Percentiles rank a stretch among this genome's conserved stretches.
Conservation (phyloP, 2,329 filamentous ascomycete species). For the Aspergillus sp. region DNA sequence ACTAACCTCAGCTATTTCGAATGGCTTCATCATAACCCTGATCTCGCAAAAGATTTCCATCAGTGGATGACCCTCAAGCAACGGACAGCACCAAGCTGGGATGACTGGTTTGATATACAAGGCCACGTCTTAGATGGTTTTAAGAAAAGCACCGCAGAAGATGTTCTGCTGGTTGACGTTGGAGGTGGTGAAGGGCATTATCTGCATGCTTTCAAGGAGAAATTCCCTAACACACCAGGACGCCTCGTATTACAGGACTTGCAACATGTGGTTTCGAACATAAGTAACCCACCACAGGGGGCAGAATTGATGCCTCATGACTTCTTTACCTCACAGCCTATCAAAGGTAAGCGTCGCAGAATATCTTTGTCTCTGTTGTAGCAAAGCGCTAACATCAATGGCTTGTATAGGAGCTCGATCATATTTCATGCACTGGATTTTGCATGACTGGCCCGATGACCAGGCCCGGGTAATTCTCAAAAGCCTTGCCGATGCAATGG, state of each 20-base stretch:
- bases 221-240: conserved; percentile 7
- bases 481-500: conserved; percentile 14
- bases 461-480: conserved; percentile 13
- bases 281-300: conserved; percentile 1
- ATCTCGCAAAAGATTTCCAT: conserved; percentile 11
- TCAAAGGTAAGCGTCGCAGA: conserved; percentile 5
- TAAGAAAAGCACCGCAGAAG: conserved; percentile 1
- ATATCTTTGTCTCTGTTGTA: no score
- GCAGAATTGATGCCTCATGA: conserved; percentile 12
- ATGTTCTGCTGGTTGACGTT: conserved; percentile 19
- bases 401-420: conserved; percentile 7
- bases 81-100: no score
- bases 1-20: conserved; percentile 11
- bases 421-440: conserved; percentile 19
- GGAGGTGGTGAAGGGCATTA: conserved; percentile 19
- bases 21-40: conserved; percentile 11
- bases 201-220: conserved; percentile 10
- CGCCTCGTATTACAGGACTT: conserved; percentile 16
- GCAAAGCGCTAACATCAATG: no score
- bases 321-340: conserved; percentile 17
- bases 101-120: conserved; percentile 5
- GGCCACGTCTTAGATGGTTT: conserved; percentile 5
- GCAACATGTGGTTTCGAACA: conserved; percentile 8
- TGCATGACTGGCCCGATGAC: conserved; percentile 18
- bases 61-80: conserved; percentile 7